Base-by-base conservation (phyloP, 371 early-diverging fungal genomes). In the Mortierella sp. region DNA sequence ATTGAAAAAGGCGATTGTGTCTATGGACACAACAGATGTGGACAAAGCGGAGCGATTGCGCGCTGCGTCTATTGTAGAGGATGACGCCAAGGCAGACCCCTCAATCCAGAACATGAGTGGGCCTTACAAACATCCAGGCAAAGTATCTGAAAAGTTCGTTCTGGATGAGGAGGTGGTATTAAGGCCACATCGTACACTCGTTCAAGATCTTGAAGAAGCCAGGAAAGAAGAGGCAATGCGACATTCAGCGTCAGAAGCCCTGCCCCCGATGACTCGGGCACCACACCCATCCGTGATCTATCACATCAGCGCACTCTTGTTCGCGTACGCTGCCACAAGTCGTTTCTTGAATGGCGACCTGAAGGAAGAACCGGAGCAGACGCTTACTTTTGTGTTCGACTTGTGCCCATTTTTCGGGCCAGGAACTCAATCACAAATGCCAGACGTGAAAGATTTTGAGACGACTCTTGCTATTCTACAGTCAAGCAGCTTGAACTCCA, bases 281-380 rank as follows among this genome's bases (percentile, higher is more conserved):
- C 78, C 78, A 13, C 78, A 76, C 16, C 78, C 70, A 2, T 62
- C 78, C 1, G n/a, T 76, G 23, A 70, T 76, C 12, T 76, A 76
- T 26, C 78, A 76, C 27, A 18, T 76, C 1, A 49, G 55, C n/a
- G 66, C 58, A 2, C 48, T 76, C 16, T 30, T 69, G 21, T 76
- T 76, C 30, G 61, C 70, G n/a, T 76, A 61, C 51, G 78, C 57
- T 0, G 71, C 78, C 7, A 70, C 67, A 1, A 46, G 54, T 24
- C 65, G 78, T 8, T 55, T 66, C 1, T 42, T 76, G 43, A 76
- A 76, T 34, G 78, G 78, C 1, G 78, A 76, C 48, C 52, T 76
- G 0, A 39, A 24, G 19, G 78, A 76, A 12, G 66, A 65, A n/a
- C 66, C 70, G 1, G 78, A 76, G 24, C 63, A 66, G 16, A 52